phyloP scores from a whole-genome alignment of 257 asterid genomes.

The Nemophila menziesii region DNA sequence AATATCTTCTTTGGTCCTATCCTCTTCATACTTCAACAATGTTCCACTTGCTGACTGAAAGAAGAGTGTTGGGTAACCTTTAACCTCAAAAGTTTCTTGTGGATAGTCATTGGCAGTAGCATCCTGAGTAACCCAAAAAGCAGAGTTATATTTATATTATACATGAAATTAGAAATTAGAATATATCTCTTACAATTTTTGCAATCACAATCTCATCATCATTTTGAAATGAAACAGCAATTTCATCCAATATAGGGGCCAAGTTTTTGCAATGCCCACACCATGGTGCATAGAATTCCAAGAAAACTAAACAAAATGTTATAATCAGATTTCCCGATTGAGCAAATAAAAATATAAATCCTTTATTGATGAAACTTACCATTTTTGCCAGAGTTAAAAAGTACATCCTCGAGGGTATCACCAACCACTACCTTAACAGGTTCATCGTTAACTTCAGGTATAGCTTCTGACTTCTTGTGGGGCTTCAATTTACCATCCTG shows the following conservation, averaged over 20 bases:
- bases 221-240: constrained; percentile 53
- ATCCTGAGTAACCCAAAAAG: constrained; percentile 33
- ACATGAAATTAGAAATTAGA: background rate
- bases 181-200: constrained; percentile 47
- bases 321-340: background rate
- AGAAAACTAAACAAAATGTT: constrained; percentile 35
- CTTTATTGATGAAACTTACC: constrained; percentile 36
- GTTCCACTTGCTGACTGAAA: constrained; percentile 66
- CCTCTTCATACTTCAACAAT: constrained; percentile 46
- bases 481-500: constrained; percentile 52
- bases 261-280: constrained; percentile 89
- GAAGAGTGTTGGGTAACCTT: constrained; percentile 79
- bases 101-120: constrained; percentile 75
- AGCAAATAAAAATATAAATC: too few relatives aligned
- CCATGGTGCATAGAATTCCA: constrained; percentile 95
- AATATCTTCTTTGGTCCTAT: constrained; percentile 56
- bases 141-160: too few relatives aligned
- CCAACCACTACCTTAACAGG: constrained; percentile 81
- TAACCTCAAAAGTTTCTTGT: constrained; percentile 41
- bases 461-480: constrained; percentile 58
- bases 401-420: constrained; percentile 51
- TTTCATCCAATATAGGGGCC: constrained; percentile 91
- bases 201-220: constrained; percentile 68
- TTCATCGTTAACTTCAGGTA: constrained; percentile 51
- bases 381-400: constrained; percentile 50